Conservation (phyloP, 169 alveolate species). For the Gregarina niphandrodes region DNA sequence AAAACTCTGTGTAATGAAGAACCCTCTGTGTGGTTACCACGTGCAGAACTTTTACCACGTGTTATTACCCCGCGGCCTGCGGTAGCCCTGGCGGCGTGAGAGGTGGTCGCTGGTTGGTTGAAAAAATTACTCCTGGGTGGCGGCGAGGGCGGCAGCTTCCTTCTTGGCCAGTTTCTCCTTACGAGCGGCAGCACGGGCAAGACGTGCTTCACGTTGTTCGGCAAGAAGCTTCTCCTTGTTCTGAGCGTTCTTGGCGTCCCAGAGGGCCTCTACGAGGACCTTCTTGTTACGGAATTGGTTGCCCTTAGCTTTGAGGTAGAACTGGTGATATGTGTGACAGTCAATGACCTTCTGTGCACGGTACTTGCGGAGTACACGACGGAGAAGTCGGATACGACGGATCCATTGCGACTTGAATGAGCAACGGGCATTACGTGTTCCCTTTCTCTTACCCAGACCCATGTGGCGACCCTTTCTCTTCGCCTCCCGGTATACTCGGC, state of each 20-base stretch:
- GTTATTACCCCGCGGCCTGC: too few relatives aligned
- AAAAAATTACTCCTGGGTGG: too few relatives aligned
- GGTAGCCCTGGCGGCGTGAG: too few relatives aligned
- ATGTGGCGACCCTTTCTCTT: slow-evolving; percentile 86
- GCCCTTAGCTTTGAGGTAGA: slow-evolving; percentile 87
- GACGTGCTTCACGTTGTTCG: slow-evolving; percentile 54
- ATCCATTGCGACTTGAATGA: slow-evolving; percentile 88
- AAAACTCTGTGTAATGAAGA: too few relatives aligned
- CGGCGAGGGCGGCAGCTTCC: slow-evolving; percentile 4
- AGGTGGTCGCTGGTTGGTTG: too few relatives aligned
- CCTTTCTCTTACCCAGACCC: slow-evolving; percentile 91
- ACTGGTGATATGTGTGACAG: slow-evolving; percentile 80
- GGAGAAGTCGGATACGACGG: slow-evolving; percentile 87
- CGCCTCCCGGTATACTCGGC: slow-evolving; percentile 62
- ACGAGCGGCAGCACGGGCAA: slow-evolving; percentile 49
- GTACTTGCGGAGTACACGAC: slow-evolving; percentile 81
- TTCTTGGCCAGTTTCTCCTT: slow-evolving; percentile 31
- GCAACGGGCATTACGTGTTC: slow-evolving; percentile 86
- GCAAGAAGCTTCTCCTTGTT: slow-evolving; percentile 2
- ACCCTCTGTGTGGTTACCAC: too few relatives aligned
- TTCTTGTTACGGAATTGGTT: slow-evolving; percentile 89
- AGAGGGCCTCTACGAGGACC: slow-evolving; percentile 85
- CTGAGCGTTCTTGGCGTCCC: slow-evolving; percentile 58
- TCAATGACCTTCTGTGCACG: slow-evolving; percentile 83
- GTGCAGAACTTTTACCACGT: too few relatives aligned